Conservation (phyloP, 208 protist genomes). For the Leishmania turanica region DNA sequence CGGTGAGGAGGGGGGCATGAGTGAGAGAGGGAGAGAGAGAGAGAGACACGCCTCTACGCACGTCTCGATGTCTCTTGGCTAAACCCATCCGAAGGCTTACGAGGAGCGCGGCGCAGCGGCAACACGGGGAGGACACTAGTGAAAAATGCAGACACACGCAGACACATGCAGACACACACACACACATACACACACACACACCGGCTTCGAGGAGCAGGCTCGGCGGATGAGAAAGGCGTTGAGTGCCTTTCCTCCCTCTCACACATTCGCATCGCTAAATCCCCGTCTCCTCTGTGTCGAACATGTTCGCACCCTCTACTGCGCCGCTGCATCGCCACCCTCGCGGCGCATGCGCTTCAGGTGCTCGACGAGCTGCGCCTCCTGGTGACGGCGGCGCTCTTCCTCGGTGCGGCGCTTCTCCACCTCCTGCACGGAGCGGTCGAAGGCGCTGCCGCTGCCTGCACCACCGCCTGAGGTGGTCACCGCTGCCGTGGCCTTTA, state of each 20-base stretch:
- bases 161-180: not conserved
- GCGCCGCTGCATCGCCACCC: not conserved
- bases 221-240: not conserved
- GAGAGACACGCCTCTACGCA: not conserved
- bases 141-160: not conserved
- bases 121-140: not conserved
- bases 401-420: slow-evolving; percentile 45
- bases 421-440: slow-evolving; percentile 55
- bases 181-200: not conserved
- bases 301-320: not conserved
- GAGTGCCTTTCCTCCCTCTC: not conserved
- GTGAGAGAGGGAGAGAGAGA: not conserved
- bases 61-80: not conserved
- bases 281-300: not conserved
- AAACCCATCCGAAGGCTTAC: not conserved
- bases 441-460: slow-evolving; percentile 43
- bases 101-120: not conserved
- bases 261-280: not conserved
- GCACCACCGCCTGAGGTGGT: not conserved
- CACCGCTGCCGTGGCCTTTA: slow-evolving; percentile 26
- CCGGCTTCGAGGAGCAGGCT: not conserved
- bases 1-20: not conserved
- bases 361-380: slow-evolving; percentile 72
- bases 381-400: slow-evolving; percentile 43
- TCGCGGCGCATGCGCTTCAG: slow-evolving; percentile 71